A percentile compares a stretch with the other conserved stretches of the same genome.
These are phyloP conservation scores for Marasmius fiardii DNA, from an alignment of 1,284 basidiomycete species.

Conservation along the genomic window DNA sequence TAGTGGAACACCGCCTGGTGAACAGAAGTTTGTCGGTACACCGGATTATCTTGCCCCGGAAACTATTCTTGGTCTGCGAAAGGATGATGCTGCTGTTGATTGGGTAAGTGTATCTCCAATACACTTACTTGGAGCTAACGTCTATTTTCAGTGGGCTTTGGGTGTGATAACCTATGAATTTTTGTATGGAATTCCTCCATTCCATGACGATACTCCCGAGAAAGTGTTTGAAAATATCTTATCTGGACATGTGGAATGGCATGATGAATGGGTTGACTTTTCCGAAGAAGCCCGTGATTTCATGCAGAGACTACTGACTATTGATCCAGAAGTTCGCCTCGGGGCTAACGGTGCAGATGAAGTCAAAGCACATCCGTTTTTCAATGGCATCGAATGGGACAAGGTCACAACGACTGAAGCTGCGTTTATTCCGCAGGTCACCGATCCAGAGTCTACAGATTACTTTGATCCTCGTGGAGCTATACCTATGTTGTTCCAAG, in stretches of 20 bases:
- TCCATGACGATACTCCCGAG: conserved; percentile 95
- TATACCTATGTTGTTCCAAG: conserved; percentile 84
- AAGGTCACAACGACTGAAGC: conserved; percentile 86
- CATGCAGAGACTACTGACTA: conserved; percentile 85
- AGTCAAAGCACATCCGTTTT: conserved; percentile 92
- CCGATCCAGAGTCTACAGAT: conserved; percentile 97
- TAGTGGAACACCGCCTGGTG: conserved; percentile 68
- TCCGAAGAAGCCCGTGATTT: conserved; percentile 89
- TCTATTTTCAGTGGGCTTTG: conserved; percentile 79
- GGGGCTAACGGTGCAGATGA: conserved; percentile 90
- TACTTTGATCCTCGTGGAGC: conserved; percentile 98
- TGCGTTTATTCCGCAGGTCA: conserved; percentile 93
- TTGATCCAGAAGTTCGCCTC: conserved; percentile 78
- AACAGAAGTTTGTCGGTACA: conserved; percentile 93
- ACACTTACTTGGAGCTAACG: conserved; percentile 8
- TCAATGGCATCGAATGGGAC: conserved; percentile 91
- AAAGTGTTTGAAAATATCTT: conserved; percentile 99
- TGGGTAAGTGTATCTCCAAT: conserved; percentile 63
- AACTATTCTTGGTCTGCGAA: conserved; percentile 93
- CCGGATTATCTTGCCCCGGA: conserved; percentile 97
- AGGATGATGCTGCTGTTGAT: conserved; percentile 95
- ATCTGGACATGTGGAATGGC: conserved; percentile 95
- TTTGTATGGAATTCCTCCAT: conserved; percentile 94
- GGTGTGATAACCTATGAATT: conserved; percentile 99
- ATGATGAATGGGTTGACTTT: conserved; percentile 88